Evolutionary conservation across 1,139 yeast species (phyloP).

Genomic region (Scheffersomyces parashehatae): DNA sequence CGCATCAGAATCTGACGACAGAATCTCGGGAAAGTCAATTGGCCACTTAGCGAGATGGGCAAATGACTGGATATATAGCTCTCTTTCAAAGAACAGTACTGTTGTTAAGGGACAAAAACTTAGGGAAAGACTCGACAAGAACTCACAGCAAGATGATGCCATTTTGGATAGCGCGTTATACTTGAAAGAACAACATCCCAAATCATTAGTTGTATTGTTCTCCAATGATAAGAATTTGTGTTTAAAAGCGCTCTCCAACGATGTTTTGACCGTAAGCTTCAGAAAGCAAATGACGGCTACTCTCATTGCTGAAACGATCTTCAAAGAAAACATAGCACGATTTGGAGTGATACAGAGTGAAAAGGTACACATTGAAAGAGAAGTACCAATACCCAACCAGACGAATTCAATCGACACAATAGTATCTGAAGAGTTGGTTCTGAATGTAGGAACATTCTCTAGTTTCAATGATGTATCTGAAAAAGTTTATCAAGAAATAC

Average conservation of each 20-base stretch:
- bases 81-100: constrained; percentile 52
- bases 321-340: constrained; percentile 37
- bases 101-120: constrained; percentile 67
- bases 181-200: constrained; percentile 43
- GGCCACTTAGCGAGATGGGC: constrained; percentile 70
- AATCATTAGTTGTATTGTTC: constrained; percentile 58
- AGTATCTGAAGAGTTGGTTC: background rate
- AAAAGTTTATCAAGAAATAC: constrained; percentile 40
- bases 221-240: constrained; percentile 87
- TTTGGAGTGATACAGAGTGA: constrained; percentile 13
- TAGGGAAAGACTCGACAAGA: constrained; percentile 47
- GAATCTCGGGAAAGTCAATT: constrained; percentile 33
- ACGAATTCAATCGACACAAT: no score
- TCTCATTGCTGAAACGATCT: constrained; percentile 53
- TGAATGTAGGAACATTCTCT: background rate
- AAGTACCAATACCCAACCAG: no score
- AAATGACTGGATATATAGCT: constrained; percentile 73
- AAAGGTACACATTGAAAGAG: no score
- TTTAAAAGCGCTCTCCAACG: constrained; percentile 70
- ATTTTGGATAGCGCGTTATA: constrained; percentile 83
- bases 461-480: constrained; percentile 8
- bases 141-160: constrained; percentile 68
- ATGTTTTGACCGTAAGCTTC: constrained; percentile 66
- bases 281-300: constrained; percentile 60
- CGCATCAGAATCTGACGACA: constrained; percentile 3